Conservation (phyloP, 495 filamentous ascomycete species). For the Immersiella caudata region DNA sequence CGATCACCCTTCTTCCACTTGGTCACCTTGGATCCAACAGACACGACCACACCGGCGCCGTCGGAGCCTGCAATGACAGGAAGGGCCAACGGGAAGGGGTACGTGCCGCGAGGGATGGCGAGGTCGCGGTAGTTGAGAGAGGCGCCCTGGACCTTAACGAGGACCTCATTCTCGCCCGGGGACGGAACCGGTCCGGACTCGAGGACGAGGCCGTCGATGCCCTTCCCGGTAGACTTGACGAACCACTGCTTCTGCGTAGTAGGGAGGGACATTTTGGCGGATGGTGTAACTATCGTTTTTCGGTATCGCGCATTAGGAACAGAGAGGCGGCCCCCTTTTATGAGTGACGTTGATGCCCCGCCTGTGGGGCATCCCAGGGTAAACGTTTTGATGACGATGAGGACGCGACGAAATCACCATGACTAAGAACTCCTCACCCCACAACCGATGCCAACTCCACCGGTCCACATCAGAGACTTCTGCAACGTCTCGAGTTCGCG, state of each 20-base stretch:
- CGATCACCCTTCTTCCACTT: slow-evolving; percentile 72
- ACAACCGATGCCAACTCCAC: background rate
- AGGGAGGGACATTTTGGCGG: slow-evolving; percentile 31
- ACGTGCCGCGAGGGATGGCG: slow-evolving; percentile 71
- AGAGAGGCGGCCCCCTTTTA: too few relatives aligned
- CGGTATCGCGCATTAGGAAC: too few relatives aligned
- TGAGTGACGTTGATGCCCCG: too few relatives aligned
- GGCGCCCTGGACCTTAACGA: slow-evolving; percentile 74
- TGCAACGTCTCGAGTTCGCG: background rate
- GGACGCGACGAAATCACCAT: too few relatives aligned
- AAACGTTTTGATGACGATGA: too few relatives aligned
- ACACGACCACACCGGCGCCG: slow-evolving; percentile 72
- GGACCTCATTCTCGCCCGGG: slow-evolving; percentile 68
- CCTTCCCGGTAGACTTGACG: slow-evolving; percentile 56
- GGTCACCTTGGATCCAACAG: slow-evolving; percentile 66
- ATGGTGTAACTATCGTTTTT: too few relatives aligned
- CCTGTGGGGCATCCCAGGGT: too few relatives aligned
- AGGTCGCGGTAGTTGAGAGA: slow-evolving; percentile 86
- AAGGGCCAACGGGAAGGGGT: slow-evolving; percentile 62
- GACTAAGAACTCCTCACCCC: background rate
- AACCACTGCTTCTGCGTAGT: slow-evolving; percentile 68
- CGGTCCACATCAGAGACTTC: background rate
- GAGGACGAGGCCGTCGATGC: slow-evolving; percentile 64
- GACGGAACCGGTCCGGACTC: slow-evolving; percentile 57
- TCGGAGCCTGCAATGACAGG: slow-evolving; percentile 75